Evolutionary conservation across 164 flowering plant genomes (phyloP), one percentile per base, ranked within the genome.

Genomic region (Malania oleifera): DNA sequence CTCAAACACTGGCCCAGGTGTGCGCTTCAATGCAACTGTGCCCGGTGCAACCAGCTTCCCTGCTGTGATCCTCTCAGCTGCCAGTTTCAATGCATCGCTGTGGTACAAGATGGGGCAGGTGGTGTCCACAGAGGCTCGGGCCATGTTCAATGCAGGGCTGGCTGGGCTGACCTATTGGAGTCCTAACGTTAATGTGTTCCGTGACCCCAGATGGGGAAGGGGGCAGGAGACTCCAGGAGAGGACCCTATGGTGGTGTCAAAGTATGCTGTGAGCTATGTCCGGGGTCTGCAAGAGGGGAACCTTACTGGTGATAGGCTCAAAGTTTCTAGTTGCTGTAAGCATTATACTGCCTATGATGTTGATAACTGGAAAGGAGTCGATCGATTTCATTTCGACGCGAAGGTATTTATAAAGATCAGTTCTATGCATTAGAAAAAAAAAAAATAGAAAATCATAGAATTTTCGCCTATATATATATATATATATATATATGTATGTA

Each of bases 11-110:
- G 82, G 87, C 0, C 73, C 72, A 0, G 87, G 70, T 0, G 69
- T 64, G 0, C 64, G 7, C 24, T 85, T 85, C 54, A 68, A 77
- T 37, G 70, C 48, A 0, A 71, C 78, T 0, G 71, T 85, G 14
- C 87, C 86, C 0, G 82, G 84, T 20, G 91, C 84, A 0, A 85
- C 91, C 1, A 85, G 85, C 57, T 85, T 85, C 51, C 87, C 91
- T 0, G 75, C 79, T 0, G 82, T 77, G 15, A 79, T 84, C 20
- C 61, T 75, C 2, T 59, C 82, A 0, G 81, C 81, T 0, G 83
- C 90, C 0, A 52, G 70, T 5, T 84, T 84, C 51, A 84, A 82
- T 63, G 43, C 56, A 0, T 51, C 81, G 0, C 49, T 82, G n/a
- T 84, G 85, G 87, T 53, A 70, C 11, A 62, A 60, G 13, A 82